Evolutionary conservation across 1,284 basidiomycete species (phyloP).

Genomic region (Ganoderma lucidum): DNA sequence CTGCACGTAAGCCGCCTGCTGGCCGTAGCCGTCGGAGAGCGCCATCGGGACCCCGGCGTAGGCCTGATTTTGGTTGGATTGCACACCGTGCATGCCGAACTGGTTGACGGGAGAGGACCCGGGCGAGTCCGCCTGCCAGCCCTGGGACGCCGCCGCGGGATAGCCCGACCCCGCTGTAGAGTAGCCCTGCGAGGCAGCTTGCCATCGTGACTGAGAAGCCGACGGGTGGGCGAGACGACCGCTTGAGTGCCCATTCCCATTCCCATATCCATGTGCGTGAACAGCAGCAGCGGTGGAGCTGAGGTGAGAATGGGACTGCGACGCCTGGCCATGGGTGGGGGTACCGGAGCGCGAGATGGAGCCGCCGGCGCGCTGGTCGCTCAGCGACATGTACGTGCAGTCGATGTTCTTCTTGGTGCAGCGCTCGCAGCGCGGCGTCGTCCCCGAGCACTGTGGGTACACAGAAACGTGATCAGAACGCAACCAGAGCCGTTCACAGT

Average conservation of each 20-base stretch:
- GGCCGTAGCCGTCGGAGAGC: conserved; percentile 17
- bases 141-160: conserved; percentile 19
- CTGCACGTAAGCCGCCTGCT: conserved; percentile 22
- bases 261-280: conserved; percentile 13
- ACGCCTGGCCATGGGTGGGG: conserved; percentile 5
- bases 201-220: conserved; percentile 16
- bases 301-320: conserved; percentile 6
- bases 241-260: conserved; percentile 14
- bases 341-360: conserved; percentile 32
- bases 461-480: not conserved
- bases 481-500: not conserved
- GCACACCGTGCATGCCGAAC: conserved; percentile 9
- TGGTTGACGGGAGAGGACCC: not conserved
- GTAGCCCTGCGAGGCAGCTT: conserved; percentile 17
- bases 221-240: conserved; percentile 13
- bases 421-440: conserved; percentile 42
- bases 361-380: conserved; percentile 39
- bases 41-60: conserved; percentile 23
- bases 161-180: conserved; percentile 12
- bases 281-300: conserved; percentile 12
- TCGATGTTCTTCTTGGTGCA: conserved; percentile 44
- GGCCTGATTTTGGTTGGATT: conserved; percentile 1
- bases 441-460: conserved; percentile 39
- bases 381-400: conserved; percentile 44
- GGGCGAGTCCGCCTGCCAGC: conserved; percentile 16